A percentile compares a stretch with the other conserved stretches of the same genome.
These are phyloP conservation scores for Diaporthe citri DNA, from an alignment of 2,329 filamentous ascomycete genomes.

Conservation along the genomic window DNA sequence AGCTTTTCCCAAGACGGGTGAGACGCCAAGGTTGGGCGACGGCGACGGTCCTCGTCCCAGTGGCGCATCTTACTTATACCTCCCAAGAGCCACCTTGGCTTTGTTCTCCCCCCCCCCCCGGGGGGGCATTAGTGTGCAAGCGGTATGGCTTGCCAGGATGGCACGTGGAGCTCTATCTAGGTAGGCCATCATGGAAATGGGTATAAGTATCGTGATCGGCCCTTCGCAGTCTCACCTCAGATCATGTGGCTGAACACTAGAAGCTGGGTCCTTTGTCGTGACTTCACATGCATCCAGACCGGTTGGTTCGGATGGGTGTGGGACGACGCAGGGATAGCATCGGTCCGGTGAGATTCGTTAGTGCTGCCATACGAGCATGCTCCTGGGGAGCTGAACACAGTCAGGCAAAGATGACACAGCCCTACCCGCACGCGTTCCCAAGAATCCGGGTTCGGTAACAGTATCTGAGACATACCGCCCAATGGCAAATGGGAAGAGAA, in stretches of 20 bases:
- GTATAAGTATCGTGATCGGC: neutral
- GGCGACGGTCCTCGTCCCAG: neutral
- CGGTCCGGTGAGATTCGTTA: neutral
- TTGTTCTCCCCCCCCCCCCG: neutral
- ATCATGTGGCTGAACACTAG: slow-evolving; percentile 4
- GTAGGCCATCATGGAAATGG: neutral
- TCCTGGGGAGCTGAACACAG: neutral
- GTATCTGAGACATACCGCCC: neutral
- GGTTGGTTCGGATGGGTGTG: neutral
- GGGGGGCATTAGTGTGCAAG: neutral
- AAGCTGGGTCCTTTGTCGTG: neutral
- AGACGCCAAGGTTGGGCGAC: slow-evolving; percentile 3
- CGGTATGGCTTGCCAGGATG: neutral
- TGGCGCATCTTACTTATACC: slow-evolving; percentile 10
- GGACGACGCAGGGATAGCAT: neutral
- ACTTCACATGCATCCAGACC: neutral
- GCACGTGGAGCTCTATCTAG: neutral
- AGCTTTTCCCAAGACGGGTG: slow-evolving; percentile 14
- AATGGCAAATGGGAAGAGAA: too few species aligned
- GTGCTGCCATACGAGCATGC: neutral
- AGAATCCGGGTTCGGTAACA: neutral
- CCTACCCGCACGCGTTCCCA: slow-evolving; percentile 12
- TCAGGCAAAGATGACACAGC: neutral
- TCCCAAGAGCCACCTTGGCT: neutral
- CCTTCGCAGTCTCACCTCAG: slow-evolving; percentile 20